These are phyloP conservation scores for Biancaea sappan DNA, from an alignment of 306 rosid genomes.

Conservation along the genomic window DNA sequence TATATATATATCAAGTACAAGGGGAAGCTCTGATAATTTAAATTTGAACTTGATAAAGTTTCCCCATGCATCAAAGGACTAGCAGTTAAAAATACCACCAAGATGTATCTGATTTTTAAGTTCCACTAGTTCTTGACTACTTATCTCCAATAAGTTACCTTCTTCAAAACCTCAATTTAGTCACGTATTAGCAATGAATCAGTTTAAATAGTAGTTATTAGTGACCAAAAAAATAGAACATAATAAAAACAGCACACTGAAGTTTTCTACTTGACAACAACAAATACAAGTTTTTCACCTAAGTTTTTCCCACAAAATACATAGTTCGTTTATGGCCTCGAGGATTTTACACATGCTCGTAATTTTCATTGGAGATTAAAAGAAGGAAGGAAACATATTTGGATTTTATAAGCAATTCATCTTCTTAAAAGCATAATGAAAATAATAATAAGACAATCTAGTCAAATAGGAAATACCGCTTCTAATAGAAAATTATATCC, in stretches of 20 bases:
- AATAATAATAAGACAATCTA: slow-evolving; percentile 5
- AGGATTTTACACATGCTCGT: neutral
- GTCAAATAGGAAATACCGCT: neutral
- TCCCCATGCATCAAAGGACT: neutral
- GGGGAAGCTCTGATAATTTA: slow-evolving; percentile 12
- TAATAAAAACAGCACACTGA: neutral
- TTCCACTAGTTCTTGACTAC: slow-evolving; percentile 11
- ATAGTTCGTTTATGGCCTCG: neutral
- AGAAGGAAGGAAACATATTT: neutral
- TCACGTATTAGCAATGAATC: slow-evolving; percentile 10
- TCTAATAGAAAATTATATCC: slow-evolving; percentile 5
- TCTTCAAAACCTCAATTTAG: neutral
- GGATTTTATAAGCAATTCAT: slow-evolving; percentile 1
- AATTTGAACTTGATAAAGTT: slow-evolving; percentile 13
- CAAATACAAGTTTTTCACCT: neutral
- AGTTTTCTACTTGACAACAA: neutral
- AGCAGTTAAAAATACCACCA: neutral
- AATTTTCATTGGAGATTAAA: neutral
- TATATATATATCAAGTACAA: slow-evolving; percentile 13
- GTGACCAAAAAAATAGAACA: neutral
- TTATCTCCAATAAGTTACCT: slow-evolving; percentile 14
- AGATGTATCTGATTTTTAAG: neutral
- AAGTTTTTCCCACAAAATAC: neutral
- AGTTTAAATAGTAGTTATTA: neutral
- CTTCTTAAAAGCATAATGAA: neutral